Evolutionary conservation across 2,329 filamentous ascomycete genomes (phyloP), one percentile per base, ranked within the genome.

Genomic region (Penicillium polonicum): DNA sequence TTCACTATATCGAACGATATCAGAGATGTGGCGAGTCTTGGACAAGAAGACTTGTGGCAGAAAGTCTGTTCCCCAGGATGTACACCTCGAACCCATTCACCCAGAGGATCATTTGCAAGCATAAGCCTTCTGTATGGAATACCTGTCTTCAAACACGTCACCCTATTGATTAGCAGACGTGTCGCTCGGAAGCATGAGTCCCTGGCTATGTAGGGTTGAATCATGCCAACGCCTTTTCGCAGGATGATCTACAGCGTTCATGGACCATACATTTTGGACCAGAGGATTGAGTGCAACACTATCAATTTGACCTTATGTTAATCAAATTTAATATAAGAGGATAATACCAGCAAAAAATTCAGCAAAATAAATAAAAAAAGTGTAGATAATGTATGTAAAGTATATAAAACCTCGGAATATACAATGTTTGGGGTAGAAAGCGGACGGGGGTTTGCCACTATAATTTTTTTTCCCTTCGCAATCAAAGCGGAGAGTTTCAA

Each of bases 401-500:
- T 38, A 42, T 38, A 42, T 27, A 31, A 21, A 48, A 39, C n/a
- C 21, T 48, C 31, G 45, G 21, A 48, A 21, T 33, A 31, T 54
- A 1, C 25, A 27, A 43, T 51, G 41, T 45, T 45, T 57, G 45
- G 39, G 38, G 49, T 67, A 65, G 64, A 64, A 56, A 60, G 55
- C 52, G 48, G 45, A 33, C 29, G 12, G 29, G 10, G 12, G 46
- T 42, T 66, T 65, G 66, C 65, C 65, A 64, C 65, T 62, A 58
- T 63, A 60, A 65, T 66, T 68, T 68, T 68, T 66, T 67, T 67
- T 62, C 52, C 52, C 50, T 52, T 57, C 55, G 53, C 55, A 60
- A 58, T 62, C 57, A 58, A 60, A 65, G 64, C 64, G 64, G 64
- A 67, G 64, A 64, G 60, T 65, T 64, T 59, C 59, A 66, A 65